These are phyloP conservation scores for Neltuma alba DNA, from an alignment of 306 rosid genomes.

Conservation along the genomic window DNA sequence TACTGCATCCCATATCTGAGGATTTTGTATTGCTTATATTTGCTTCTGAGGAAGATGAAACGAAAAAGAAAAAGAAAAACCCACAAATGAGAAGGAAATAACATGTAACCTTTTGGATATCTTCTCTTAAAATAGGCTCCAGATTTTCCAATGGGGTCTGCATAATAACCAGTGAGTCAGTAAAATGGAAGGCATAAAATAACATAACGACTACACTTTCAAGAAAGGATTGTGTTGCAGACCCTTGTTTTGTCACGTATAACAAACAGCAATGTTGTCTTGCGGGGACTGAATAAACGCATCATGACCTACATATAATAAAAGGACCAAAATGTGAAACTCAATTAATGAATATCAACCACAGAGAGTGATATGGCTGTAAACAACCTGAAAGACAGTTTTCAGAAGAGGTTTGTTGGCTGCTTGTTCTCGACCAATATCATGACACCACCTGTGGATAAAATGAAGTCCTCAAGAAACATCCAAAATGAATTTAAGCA, in stretches of 20 bases:
- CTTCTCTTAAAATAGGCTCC: slow-evolving; percentile 68
- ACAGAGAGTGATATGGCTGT: slow-evolving; percentile 15
- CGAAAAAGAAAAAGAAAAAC: neutral
- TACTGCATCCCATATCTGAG: slow-evolving; percentile 89
- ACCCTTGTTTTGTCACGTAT: slow-evolving; percentile 97
- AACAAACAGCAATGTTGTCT: slow-evolving; percentile 83
- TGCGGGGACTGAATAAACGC: slow-evolving; percentile 90
- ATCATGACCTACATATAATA: slow-evolving; percentile 81
- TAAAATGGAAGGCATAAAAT: slow-evolving; percentile 20
- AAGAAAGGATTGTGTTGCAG: slow-evolving; percentile 31
- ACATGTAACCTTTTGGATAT: slow-evolving; percentile 59
- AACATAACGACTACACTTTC: slow-evolving; percentile 15
- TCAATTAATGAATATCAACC: slow-evolving; percentile 33
- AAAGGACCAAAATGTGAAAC: slow-evolving; percentile 15
- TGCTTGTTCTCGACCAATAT: slow-evolving; percentile 95
- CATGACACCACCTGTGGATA: slow-evolving; percentile 94
- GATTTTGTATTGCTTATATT: slow-evolving; percentile 36
- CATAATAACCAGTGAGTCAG: slow-evolving; percentile 6
- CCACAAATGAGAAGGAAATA: neutral
- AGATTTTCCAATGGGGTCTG: slow-evolving; percentile 64
- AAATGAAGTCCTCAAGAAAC: slow-evolving; percentile 30
- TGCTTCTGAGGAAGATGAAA: slow-evolving; percentile 26
- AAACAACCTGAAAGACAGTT: slow-evolving; percentile 90
- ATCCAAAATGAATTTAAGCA: slow-evolving; percentile 24
- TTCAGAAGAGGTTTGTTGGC: slow-evolving; percentile 89